A percentile compares a stretch with the other conserved stretches of the same genome.
Conservation (phyloP, 345 rosid genomes). For the Dimocarpus longan region DNA sequence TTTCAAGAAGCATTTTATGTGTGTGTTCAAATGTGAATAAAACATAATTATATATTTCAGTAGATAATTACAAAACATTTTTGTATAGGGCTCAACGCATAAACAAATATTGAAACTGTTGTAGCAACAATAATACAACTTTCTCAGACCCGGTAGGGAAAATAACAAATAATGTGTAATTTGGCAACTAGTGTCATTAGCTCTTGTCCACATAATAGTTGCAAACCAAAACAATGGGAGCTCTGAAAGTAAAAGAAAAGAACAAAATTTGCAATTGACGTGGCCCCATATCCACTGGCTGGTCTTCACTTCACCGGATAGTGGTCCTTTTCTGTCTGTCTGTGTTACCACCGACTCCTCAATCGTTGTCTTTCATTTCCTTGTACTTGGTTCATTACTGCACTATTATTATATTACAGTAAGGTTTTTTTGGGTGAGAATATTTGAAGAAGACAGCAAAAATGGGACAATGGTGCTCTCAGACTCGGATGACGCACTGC, state of each 20-base stretch:
- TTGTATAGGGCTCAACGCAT: too few species aligned
- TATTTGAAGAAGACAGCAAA: background rate
- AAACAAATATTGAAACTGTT: too few species aligned
- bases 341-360: background rate
- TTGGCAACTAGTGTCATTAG: background rate
- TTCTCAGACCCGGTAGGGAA: background rate
- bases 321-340: background rate
- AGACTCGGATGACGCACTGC: conserved; percentile 27
- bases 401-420: background rate
- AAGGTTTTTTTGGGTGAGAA: background rate
- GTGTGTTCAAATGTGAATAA: too few species aligned
- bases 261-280: background rate
- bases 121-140: background rate
- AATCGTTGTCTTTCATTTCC: background rate
- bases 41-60: too few species aligned
- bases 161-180: background rate
- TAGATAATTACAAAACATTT: too few species aligned
- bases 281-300: conserved; percentile 16
- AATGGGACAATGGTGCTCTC: conserved; percentile 35
- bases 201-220: conserved; percentile 13
- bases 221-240: background rate
- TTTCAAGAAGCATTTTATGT: too few species aligned
- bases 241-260: conserved; percentile 8
- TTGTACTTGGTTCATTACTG: background rate
- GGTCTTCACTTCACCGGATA: background rate